phyloP scores from a whole-genome alignment of 371 early-diverging fungal species.

The Dichotomocladium elegans region DNA sequence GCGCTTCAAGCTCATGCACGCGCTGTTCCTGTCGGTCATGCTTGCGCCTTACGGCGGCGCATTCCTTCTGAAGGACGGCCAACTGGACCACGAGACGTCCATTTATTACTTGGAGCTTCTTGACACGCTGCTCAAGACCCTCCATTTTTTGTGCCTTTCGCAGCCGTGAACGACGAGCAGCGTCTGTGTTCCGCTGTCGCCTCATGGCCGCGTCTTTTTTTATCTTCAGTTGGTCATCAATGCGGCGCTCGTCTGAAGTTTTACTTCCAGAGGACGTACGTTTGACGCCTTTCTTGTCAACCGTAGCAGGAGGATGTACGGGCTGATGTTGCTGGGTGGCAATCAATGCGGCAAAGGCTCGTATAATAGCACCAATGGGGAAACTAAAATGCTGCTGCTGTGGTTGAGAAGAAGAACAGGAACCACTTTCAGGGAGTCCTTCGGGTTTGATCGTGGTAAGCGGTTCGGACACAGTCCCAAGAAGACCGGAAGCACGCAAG shows the following conservation, averaged over 20 bases:
- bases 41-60: background rate
- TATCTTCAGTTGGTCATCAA: too few species aligned
- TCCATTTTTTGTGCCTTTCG: constrained; percentile 83
- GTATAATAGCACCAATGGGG: background rate
- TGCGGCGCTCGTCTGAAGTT: too few species aligned
- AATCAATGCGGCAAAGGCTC: background rate
- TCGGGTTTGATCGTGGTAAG: background rate
- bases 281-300: too few species aligned
- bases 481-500: constrained; percentile 19
- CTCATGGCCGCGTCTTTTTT: constrained; percentile 68
- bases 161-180: constrained; percentile 89
- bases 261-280: too few species aligned
- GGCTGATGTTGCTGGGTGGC: background rate
- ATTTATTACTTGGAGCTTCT: constrained; percentile 75
- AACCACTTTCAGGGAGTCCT: background rate
- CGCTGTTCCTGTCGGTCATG: constrained; percentile 29
- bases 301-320: background rate
- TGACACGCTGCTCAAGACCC: constrained; percentile 73
- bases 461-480: background rate
- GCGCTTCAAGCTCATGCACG: constrained; percentile 61
- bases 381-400: too few species aligned
- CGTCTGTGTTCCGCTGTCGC: constrained; percentile 90
- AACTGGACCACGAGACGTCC: constrained; percentile 37
- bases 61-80: constrained; percentile 7
- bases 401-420: too few species aligned